A percentile compares a stretch with the other conserved stretches of the same genome.
Conservation (phyloP, 2,329 filamentous ascomycete genomes). For the Fulvia fulva region DNA sequence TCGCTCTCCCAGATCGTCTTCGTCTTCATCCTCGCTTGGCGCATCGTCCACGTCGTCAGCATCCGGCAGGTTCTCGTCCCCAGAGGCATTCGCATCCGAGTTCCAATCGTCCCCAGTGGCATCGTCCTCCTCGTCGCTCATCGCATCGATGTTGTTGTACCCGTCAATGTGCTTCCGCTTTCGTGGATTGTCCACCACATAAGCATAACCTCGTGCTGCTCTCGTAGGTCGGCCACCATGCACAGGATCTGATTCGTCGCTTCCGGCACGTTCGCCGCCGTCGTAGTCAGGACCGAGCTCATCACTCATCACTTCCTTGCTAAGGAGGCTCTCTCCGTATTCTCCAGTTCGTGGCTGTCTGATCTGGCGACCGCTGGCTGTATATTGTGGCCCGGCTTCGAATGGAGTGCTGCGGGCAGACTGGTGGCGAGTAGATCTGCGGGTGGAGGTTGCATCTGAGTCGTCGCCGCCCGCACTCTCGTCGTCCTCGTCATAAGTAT, state of each 20-base stretch:
- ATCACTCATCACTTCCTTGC: conserved; percentile 48
- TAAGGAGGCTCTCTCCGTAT: conserved; percentile 60
- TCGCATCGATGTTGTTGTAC: conserved; percentile 59
- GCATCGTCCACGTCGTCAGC: conserved; percentile 53
- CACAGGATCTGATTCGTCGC: conserved; percentile 45
- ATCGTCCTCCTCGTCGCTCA: conserved; percentile 60
- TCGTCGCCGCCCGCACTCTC: conserved; percentile 59
- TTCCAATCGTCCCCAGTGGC: conserved; percentile 64
- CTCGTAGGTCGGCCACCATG: conserved; percentile 27
- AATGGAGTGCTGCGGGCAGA: conserved; percentile 63
- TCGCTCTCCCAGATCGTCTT: conserved; percentile 28
- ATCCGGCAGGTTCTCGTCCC: conserved; percentile 47
- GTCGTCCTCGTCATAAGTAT: conserved; percentile 93
- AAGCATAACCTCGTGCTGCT: conserved; percentile 28
- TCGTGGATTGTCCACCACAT: conserved; percentile 30
- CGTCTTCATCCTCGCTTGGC: conserved; percentile 40
- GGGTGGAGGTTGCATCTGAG: conserved; percentile 64
- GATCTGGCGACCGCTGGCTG: conserved; percentile 83
- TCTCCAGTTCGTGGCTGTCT: conserved; percentile 60
- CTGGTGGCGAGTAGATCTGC: conserved; percentile 59
- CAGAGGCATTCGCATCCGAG: conserved; percentile 65
- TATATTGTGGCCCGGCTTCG: conserved; percentile 65
- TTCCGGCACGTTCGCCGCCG: conserved; percentile 37
- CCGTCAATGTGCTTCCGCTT: conserved; percentile 49
- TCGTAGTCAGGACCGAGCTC: conserved; percentile 28